A percentile compares a stretch with the other conserved stretches of the same genome.
These are phyloP conservation scores for Coemansia erecta DNA, from an alignment of 192 early-diverging fungal genomes.

Conservation along the genomic window DNA sequence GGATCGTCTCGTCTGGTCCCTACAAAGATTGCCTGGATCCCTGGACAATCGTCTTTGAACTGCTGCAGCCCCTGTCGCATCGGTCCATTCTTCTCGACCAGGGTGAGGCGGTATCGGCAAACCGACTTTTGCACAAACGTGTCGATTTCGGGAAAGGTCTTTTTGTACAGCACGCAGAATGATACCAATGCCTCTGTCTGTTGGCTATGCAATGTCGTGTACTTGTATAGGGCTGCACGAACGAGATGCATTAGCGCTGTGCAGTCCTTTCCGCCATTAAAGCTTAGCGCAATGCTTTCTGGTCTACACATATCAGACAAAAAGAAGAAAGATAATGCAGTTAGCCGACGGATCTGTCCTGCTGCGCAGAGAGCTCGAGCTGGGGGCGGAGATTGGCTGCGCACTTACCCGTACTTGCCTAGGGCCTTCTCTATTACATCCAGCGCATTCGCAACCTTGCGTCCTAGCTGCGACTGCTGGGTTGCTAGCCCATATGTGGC, in stretches of 20 bases:
- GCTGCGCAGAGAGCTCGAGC: too few relatives aligned
- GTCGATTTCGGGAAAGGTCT: constrained; percentile 86
- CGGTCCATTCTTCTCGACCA: constrained; percentile 64
- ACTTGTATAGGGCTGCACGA: constrained; percentile 61
- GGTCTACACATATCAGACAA: constrained; percentile 45
- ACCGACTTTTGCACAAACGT: constrained; percentile 75
- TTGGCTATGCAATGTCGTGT: constrained; percentile 9
- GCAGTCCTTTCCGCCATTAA: constrained; percentile 98
- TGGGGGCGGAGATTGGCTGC: too few relatives aligned
- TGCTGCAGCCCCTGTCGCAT: constrained; percentile 79
- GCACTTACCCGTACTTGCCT: constrained; percentile 48
- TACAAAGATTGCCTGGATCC: constrained; percentile 75
- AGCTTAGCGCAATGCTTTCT: constrained; percentile 70
- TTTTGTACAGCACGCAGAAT: constrained; percentile 74
- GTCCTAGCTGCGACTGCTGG: constrained; percentile 23
- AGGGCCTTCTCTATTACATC: constrained; percentile 50
- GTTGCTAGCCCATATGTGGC: constrained; percentile 33
- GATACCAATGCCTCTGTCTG: constrained; percentile 46
- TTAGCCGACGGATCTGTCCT: not conserved
- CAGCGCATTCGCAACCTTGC: constrained; percentile 33
- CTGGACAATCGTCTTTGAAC: constrained; percentile 59
- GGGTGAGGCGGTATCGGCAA: constrained; percentile 66
- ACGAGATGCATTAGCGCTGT: constrained; percentile 85
- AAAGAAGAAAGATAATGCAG: not conserved
- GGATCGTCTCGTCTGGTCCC: constrained; percentile 77